Evolutionary conservation across 2,329 filamentous ascomycete species (phyloP).

Genomic region (Fusarium torulosum): DNA sequence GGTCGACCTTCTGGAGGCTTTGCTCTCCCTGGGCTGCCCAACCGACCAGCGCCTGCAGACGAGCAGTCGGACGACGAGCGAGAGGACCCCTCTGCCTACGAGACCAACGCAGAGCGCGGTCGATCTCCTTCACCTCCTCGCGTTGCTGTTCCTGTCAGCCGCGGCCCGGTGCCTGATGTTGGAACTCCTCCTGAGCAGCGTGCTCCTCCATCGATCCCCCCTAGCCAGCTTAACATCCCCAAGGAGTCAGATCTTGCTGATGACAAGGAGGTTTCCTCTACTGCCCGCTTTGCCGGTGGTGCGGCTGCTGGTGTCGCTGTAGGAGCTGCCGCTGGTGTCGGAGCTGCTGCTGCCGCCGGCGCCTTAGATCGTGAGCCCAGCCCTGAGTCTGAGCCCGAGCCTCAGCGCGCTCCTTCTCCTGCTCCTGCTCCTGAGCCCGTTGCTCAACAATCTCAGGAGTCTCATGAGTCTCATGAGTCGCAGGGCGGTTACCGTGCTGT

Average conservation of each 20-base stretch:
- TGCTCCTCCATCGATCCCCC: conserved; percentile 71
- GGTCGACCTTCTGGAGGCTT: conserved; percentile 80
- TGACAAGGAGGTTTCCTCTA: conserved; percentile 72
- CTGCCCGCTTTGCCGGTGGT: conserved; percentile 69
- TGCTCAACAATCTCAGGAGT: conserved; percentile 38
- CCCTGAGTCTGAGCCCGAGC: conserved; percentile 26
- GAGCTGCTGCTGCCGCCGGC: conserved; percentile 39
- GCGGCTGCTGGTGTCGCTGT: conserved; percentile 59
- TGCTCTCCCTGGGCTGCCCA: conserved; percentile 81
- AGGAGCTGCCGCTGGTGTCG: conserved; percentile 38
- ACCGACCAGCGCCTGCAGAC: conserved; percentile 65
- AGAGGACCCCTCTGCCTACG: conserved; percentile 61
- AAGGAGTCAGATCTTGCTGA: conserved; percentile 73
- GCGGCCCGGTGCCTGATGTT: conserved; percentile 66
- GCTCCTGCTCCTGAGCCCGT: conserved; percentile 21
- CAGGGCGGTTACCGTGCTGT: conserved; percentile 77
- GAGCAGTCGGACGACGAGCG: conserved; percentile 61
- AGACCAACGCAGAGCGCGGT: conserved; percentile 60
- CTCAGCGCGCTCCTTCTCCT: conserved; percentile 16
- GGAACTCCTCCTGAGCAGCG: conserved; percentile 65
- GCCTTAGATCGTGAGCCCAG: conserved; percentile 45
- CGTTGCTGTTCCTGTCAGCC: conserved; percentile 86
- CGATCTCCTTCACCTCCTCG: conserved; percentile 77
- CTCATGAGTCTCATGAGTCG: conserved; percentile 51
- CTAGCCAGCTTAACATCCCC: conserved; percentile 72